Conservation (phyloP, 2,329 filamentous ascomycete genomes). For the Fusarium fujikuroi region DNA sequence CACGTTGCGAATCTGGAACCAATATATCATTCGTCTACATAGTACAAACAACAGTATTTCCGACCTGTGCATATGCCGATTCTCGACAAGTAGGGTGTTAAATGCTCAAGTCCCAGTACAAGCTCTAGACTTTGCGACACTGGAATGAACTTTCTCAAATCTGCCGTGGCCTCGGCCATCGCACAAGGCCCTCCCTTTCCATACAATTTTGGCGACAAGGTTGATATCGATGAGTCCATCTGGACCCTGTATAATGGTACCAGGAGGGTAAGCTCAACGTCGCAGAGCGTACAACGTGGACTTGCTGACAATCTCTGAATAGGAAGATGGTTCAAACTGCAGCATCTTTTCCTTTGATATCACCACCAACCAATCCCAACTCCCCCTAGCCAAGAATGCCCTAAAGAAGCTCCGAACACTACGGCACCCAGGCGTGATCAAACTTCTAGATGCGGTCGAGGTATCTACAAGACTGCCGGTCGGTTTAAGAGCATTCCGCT, state of each 20-base stretch:
- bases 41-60: conserved; percentile 1
- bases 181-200: conserved; percentile 93
- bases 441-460: conserved; percentile 93
- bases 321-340: conserved; percentile 95
- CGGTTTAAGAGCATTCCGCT: conserved; percentile 26
- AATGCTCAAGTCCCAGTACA: not conserved
- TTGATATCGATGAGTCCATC: conserved; percentile 92
- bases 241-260: conserved; percentile 98
- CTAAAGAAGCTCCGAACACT: conserved; percentile 93
- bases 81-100: not conserved
- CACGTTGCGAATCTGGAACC: conserved; percentile 41
- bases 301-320: not conserved
- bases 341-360: conserved; percentile 98
- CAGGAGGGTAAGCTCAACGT: conserved; percentile 72
- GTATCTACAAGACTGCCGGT: conserved; percentile 55
- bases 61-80: conserved; percentile 1
- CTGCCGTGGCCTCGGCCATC: conserved; percentile 95
- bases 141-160: conserved; percentile 96
- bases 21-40: conserved; percentile 22
- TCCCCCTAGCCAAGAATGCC: conserved; percentile 92
- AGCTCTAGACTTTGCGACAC: not conserved
- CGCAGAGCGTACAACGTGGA: not conserved
- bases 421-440: conserved; percentile 93
- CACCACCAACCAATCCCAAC: conserved; percentile 77
- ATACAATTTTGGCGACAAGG: conserved; percentile 90